Evolutionary conservation across 2,329 filamentous ascomycete genomes (phyloP).

Genomic region (Chaetomium olivaceum): DNA sequence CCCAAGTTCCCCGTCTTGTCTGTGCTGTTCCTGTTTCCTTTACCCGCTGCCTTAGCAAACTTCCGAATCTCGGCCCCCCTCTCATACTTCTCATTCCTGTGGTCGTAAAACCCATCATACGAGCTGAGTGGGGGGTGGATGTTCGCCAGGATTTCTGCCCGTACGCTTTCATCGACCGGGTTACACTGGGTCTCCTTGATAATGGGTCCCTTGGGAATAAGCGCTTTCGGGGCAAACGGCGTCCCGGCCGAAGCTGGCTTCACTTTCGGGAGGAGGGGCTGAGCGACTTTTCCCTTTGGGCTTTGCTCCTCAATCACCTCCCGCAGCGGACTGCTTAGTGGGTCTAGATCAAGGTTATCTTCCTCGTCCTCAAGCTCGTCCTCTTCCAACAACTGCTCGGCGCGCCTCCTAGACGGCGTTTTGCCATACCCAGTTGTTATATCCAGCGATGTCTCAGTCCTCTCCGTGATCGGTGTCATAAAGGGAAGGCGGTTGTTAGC

Average conservation of each 20-base stretch:
- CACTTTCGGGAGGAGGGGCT: constrained; percentile 50
- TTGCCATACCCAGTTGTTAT: constrained; percentile 66
- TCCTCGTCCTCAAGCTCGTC: constrained; percentile 38
- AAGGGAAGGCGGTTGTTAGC: constrained; percentile 93
- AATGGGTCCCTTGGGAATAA: constrained; percentile 62
- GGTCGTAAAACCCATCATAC: constrained; percentile 79
- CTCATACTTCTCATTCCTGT: constrained; percentile 62
- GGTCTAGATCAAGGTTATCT: constrained; percentile 38
- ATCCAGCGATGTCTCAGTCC: constrained; percentile 84
- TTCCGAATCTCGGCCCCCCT: constrained; percentile 76
- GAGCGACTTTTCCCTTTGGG: constrained; percentile 48
- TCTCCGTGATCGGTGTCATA: constrained; percentile 97
- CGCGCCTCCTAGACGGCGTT: constrained; percentile 68
- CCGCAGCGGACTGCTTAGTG: constrained; percentile 69
- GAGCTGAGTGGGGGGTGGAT: constrained; percentile 71
- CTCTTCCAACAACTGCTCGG: constrained; percentile 35
- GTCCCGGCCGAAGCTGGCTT: constrained; percentile 34
- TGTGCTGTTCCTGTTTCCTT: constrained; percentile 55
- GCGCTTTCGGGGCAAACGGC: constrained; percentile 48
- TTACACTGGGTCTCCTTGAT: constrained; percentile 86
- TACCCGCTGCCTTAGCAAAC: constrained; percentile 68
- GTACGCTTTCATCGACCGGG: constrained; percentile 76
- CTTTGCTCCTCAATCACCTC: constrained; percentile 58
- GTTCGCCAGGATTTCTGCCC: constrained; percentile 71
- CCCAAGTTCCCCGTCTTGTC: constrained; percentile 63